These are phyloP conservation scores for Ensete glaucum DNA, from an alignment of 176 grass and related monocot genomes.

Conservation along the genomic window DNA sequence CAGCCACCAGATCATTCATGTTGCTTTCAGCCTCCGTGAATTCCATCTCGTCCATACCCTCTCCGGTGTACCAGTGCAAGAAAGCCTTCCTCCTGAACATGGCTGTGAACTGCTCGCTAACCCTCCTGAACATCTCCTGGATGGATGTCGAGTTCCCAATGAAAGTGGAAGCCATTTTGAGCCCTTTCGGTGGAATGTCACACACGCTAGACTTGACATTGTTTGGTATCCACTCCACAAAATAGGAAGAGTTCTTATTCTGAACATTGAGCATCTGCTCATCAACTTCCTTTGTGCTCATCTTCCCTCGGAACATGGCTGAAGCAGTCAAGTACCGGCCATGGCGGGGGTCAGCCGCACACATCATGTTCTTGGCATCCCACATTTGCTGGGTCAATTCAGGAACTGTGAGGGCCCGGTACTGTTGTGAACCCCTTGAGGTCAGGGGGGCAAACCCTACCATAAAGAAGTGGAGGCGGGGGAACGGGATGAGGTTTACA, in stretches of 20 bases:
- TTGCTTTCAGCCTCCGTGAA: slow-evolving; percentile 31
- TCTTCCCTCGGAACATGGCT: slow-evolving; percentile 13
- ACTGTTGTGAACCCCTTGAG: slow-evolving; percentile 17
- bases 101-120: slow-evolving; percentile 27
- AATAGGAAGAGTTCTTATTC: slow-evolving; percentile 14
- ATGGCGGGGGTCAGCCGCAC: slow-evolving; percentile 14
- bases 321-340: slow-evolving; percentile 14
- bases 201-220: slow-evolving; percentile 15
- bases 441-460: slow-evolving; percentile 16
- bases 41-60: slow-evolving; percentile 31
- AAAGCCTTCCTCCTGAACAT: slow-evolving; percentile 29
- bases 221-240: slow-evolving; percentile 18
- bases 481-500: slow-evolving; percentile 13
- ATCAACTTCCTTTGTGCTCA: slow-evolving; percentile 18
- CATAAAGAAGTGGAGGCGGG: slow-evolving; percentile 17
- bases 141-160: slow-evolving; percentile 10
- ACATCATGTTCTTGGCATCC: slow-evolving; percentile 21
- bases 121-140: slow-evolving; percentile 17
- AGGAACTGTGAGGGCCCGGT: slow-evolving; percentile 13
- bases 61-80: slow-evolving; percentile 26
- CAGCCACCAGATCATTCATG: slow-evolving; percentile 22
- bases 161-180: slow-evolving; percentile 13
- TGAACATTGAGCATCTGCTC: slow-evolving; percentile 18
- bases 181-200: slow-evolving; percentile 16
- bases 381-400: slow-evolving; percentile 22